These are phyloP conservation scores for Salix dunnii DNA, from an alignment of 345 rosid genomes.

Conservation along the genomic window DNA sequence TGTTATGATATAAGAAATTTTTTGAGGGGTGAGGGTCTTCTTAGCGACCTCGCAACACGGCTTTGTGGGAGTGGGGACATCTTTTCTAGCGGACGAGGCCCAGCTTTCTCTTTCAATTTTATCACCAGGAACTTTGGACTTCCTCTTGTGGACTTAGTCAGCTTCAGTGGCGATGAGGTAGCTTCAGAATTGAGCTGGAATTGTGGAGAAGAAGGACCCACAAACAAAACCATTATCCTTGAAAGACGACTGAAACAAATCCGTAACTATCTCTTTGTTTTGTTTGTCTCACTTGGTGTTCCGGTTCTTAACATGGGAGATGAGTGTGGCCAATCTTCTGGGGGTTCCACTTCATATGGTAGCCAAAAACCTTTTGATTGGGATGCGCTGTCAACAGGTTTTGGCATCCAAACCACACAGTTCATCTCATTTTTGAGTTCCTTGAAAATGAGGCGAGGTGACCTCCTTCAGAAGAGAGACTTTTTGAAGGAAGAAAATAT, in stretches of 20 bases:
- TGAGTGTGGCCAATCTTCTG: constrained; percentile 80
- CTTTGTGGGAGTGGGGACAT: constrained; percentile 89
- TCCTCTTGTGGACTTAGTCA: constrained; percentile 80
- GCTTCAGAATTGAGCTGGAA: constrained; percentile 88
- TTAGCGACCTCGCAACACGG: constrained; percentile 80
- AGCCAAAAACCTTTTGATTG: constrained; percentile 63
- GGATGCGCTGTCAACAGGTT: constrained; percentile 57
- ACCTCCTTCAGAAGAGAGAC: constrained; percentile 57
- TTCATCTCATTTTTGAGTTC: constrained; percentile 71
- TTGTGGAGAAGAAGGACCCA: constrained; percentile 93
- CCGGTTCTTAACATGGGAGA: constrained; percentile 96
- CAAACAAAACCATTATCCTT: constrained; percentile 56
- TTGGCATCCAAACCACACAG: constrained; percentile 58
- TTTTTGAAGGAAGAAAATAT: constrained; percentile 72
- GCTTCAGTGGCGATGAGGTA: constrained; percentile 55
- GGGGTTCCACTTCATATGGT: constrained; percentile 56
- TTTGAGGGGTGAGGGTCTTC: constrained; percentile 62
- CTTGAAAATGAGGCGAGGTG: constrained; percentile 57
- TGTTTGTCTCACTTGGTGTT: constrained; percentile 69
- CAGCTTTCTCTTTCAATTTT: constrained; percentile 75
- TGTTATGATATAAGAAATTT: constrained; percentile 67
- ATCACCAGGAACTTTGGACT: constrained; percentile 73
- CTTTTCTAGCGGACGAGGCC: constrained; percentile 81
- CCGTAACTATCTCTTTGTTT: constrained; percentile 71
- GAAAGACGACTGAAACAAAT: constrained; percentile 82